Base-by-base conservation (phyloP, 2,329 filamentous ascomycete genomes). In the Eutypella sp. region DNA sequence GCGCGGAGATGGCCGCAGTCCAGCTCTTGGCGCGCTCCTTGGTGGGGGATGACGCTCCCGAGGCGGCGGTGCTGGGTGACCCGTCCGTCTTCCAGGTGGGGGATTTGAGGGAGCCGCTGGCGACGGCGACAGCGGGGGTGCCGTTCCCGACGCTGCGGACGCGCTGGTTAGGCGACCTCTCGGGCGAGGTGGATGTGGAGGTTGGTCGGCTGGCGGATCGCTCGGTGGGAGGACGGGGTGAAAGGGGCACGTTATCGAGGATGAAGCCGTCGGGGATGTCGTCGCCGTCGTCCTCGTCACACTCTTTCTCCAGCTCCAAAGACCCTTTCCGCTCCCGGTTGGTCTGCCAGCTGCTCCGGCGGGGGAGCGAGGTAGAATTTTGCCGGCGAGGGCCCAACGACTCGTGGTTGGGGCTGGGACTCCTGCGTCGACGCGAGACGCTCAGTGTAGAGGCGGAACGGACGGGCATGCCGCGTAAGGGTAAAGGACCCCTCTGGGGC, bases 231-330 rank as follows among this genome's bases (percentile, higher is more conserved):
- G 81, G 81, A 2, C 82, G 74, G n/a, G 88, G 88, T 0, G 87
- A 91, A 39, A 93, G 81, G 5, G 88, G 88, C 2, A 93, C 84
- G 53, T 93, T 93, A 67, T 89, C 87, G 40, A 93, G 77, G 43
- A 90, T 76, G 20, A 87, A 78, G 44, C 88, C 87, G 22, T 91
- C 87, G 0, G 88, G 88, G 24, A 93, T 84, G 47, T 88, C 81
- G 58, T 90, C 86, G 44, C 81, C 83, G 44, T 90, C 85, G 54
- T 91, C 85, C 42, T 85, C 81, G 55, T 89, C 82, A 50, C 78
- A 91, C 60, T 92, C 87, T 45, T 80, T 78, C 61, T 93, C 88
- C 43, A 89, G 71, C 57, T 91, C 81, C 48, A 82, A 69, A 1
- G 79, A 74, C 0, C 84, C 81, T 63, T 89, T 92, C 47, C 84